Conservation (phyloP, 208 protist genomes). For the Crithidia brevicula region DNA sequence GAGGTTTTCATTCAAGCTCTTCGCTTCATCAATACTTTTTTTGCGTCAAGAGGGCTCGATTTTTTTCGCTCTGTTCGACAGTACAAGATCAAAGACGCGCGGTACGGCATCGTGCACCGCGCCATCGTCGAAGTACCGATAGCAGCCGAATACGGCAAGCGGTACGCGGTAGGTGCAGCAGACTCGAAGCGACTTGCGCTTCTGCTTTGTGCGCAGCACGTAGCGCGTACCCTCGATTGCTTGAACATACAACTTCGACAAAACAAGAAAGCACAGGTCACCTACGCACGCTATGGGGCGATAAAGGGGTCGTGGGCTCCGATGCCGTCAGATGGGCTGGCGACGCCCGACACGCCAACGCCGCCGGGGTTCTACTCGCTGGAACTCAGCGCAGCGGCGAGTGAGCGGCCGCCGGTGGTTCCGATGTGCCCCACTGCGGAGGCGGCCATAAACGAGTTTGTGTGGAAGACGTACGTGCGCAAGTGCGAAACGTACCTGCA, state of each 20-base stretch:
- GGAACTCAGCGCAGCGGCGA: slow-evolving; percentile 10
- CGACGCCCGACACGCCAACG: slow-evolving; percentile 39
- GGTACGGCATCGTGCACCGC: slow-evolving; percentile 69
- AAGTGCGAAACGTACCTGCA: slow-evolving; percentile 28
- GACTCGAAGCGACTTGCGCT: slow-evolving; percentile 55
- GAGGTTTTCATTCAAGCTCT: slow-evolving; percentile 47
- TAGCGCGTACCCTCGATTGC: slow-evolving; percentile 47
- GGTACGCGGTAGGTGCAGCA: slow-evolving; percentile 74
- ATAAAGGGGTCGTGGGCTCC: slow-evolving; percentile 37
- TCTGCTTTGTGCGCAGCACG: slow-evolving; percentile 70
- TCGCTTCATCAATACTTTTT: slow-evolving; percentile 45
- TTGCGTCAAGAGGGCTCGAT: slow-evolving; percentile 45
- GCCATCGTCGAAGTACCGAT: slow-evolving; percentile 77
- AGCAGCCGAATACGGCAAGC: slow-evolving; percentile 49
- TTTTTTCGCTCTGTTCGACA: slow-evolving; percentile 64
- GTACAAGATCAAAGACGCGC: slow-evolving; percentile 53
- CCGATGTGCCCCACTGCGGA: slow-evolving; percentile 19
- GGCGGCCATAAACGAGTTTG: not conserved
- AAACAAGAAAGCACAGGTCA: slow-evolving; percentile 33
- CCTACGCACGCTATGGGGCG: slow-evolving; percentile 40
- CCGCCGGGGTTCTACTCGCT: slow-evolving; percentile 64
- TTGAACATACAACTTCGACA: slow-evolving; percentile 68
- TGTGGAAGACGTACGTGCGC: slow-evolving; percentile 30
- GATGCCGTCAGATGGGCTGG: slow-evolving; percentile 29
- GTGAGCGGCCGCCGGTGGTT: slow-evolving; percentile 17